Base-by-base conservation (phyloP, 176 grass and related monocot genomes). In the Alopecurus myosuroides region DNA sequence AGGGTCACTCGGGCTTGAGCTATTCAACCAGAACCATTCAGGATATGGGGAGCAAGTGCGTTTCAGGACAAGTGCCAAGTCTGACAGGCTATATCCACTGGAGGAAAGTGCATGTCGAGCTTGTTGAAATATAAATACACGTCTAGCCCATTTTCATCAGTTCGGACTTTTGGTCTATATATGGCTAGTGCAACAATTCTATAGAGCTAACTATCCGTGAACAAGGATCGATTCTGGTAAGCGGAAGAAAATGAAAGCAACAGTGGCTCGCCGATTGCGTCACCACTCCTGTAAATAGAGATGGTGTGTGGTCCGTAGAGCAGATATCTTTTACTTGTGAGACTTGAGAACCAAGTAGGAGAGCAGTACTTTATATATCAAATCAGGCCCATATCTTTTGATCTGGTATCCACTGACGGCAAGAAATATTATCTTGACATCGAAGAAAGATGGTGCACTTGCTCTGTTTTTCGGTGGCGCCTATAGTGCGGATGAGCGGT, bases 151-250 rank as follows among this genome's bases (percentile, higher is more conserved):
- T n/a, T n/a, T n/a, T n/a, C n/a, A n/a, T n/a, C n/a, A n/a, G n/a
- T n/a, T n/a, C n/a, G n/a, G n/a, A n/a, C n/a, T n/a, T n/a, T n/a
- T n/a, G n/a, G n/a, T n/a, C n/a, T n/a, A n/a, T n/a, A n/a, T n/a
- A n/a, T n/a, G n/a, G n/a, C n/a, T n/a, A n/a, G n/a, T n/a, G n/a
- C n/a, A n/a, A n/a, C n/a, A n/a, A n/a, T n/a, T n/a, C n/a, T n/a
- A n/a, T n/a, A n/a, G n/a, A n/a, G n/a, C 18, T 97, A 93, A 49
- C 79, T 94, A n/a, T 88, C 82, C 0, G 88, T 91, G 72, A 97
- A 97, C 84, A 94, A 84, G 56, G 95, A 97, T 79, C 36, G 88
- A 7, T 94, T 94, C 86, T 88, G 90, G 92, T 93, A 81, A 90
- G 75, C 9, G 28, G n/a, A n/a, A n/a, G n/a, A n/a, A 58, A 76